Conservation (phyloP, 2,329 filamentous ascomycete species). For the Leptosphaerulina australis region DNA sequence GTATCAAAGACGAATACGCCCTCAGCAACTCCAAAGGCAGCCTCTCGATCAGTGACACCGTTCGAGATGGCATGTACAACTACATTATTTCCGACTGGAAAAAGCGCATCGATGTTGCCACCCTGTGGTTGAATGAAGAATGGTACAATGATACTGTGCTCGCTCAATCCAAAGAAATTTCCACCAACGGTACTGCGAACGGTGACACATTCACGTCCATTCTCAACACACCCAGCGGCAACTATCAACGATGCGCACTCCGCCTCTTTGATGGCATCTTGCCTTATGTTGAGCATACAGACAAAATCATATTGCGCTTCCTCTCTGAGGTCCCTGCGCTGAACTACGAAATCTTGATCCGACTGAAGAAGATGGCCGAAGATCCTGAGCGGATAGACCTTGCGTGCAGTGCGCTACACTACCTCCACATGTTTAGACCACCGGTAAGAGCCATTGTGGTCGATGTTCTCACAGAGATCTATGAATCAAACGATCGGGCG, state of each 20-base stretch:
- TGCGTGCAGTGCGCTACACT: conserved; percentile 64
- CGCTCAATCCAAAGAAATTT: conserved; percentile 41
- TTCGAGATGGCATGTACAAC: conserved; percentile 79
- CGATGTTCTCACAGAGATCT: conserved; percentile 65
- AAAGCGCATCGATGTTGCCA: conserved; percentile 83
- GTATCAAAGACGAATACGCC: conserved; percentile 63
- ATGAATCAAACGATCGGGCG: conserved; percentile 55
- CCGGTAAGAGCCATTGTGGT: conserved; percentile 63
- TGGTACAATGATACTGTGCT: conserved; percentile 89
- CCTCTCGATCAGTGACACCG: conserved; percentile 66
- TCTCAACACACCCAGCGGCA: conserved; percentile 39
- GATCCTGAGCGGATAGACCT: conserved; percentile 68
- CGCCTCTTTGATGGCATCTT: conserved; percentile 87
- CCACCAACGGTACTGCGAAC: conserved; percentile 49
- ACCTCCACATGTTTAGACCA: conserved; percentile 57
- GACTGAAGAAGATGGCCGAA: conserved; percentile 68
- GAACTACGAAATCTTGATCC: conserved; percentile 71
- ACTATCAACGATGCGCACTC: conserved; percentile 81
- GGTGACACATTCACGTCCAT: conserved; percentile 50
- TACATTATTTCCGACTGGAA: conserved; percentile 94
- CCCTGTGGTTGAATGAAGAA: conserved; percentile 94
- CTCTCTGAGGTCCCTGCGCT: conserved; percentile 88
- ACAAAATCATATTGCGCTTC: conserved; percentile 89
- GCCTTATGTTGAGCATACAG: conserved; percentile 87
- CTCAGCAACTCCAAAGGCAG: conserved; percentile 32